These are phyloP conservation scores for Chlamydomonas reinhardtii DNA, from an alignment of 163 green algal species.

Conservation along the genomic window DNA sequence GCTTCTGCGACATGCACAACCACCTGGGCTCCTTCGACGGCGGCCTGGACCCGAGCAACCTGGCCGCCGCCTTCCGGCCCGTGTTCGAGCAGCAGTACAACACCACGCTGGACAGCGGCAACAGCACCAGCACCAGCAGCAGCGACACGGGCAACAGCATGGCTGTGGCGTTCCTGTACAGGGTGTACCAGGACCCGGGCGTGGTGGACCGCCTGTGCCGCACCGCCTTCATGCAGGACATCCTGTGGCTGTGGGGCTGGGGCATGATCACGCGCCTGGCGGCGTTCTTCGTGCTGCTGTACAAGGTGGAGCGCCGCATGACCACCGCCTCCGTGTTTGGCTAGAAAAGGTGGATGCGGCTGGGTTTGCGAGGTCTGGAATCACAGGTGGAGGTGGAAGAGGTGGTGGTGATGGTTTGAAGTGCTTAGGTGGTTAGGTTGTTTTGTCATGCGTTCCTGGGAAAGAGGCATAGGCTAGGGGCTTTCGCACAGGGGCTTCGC, in stretches of 20 bases:
- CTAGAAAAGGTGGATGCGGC: not conserved
- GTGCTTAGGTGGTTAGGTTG: too few relatives aligned
- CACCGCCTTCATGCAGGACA: not conserved
- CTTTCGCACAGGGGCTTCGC: too few relatives aligned
- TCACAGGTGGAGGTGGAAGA: too few relatives aligned
- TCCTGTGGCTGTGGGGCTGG: slow-evolving; percentile 15
- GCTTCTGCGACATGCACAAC: slow-evolving; percentile 47
- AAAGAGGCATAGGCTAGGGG: too few relatives aligned
- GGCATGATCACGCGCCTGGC: slow-evolving; percentile 1
- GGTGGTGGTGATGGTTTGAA: too few relatives aligned
- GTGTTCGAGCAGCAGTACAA: slow-evolving; percentile 5
- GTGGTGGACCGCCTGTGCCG: not conserved
- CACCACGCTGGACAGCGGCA: not conserved
- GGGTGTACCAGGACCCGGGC: slow-evolving; percentile 16
- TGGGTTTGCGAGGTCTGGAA: too few relatives aligned
- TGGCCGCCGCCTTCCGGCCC: slow-evolving; percentile 1
- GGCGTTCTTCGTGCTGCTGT: slow-evolving; percentile 13
- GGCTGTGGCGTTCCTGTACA: slow-evolving; percentile 19
- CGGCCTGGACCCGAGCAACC: not conserved
- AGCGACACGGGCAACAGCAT: not conserved
- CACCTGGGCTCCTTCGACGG: not conserved
- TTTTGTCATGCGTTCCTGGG: too few relatives aligned
- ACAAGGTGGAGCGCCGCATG: slow-evolving; percentile 37
- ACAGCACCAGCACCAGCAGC: not conserved
- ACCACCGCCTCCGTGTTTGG: slow-evolving; percentile 31